Percentiles rank a stretch among this genome's conserved stretches.
phyloP scores from a whole-genome alignment of 2,329 filamentous ascomycete species.

The Pseudopyrenochaeta lycopersici region DNA sequence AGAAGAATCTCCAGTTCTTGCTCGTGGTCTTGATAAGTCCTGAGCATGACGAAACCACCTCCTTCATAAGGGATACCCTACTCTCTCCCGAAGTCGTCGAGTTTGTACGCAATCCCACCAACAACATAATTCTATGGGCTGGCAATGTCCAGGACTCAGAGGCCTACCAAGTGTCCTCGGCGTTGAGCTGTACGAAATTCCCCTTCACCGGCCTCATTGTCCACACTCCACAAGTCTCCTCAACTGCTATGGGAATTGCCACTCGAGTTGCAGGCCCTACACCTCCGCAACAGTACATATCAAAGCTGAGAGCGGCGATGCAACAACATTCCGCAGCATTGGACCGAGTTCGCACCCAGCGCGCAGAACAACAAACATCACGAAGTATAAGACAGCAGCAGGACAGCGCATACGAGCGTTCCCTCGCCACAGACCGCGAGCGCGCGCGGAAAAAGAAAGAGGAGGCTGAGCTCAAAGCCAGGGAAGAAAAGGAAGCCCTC shows the following conservation, averaged over 20 bases:
- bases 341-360: slow-evolving; percentile 75
- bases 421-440: slow-evolving; percentile 86
- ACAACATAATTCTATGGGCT: slow-evolving; percentile 89
- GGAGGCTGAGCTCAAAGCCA: slow-evolving; percentile 71
- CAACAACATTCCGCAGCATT: slow-evolving; percentile 80
- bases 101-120: slow-evolving; percentile 77
- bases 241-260: slow-evolving; percentile 89
- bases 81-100: slow-evolving; percentile 76
- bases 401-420: slow-evolving; percentile 92
- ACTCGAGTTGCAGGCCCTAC: slow-evolving; percentile 79
- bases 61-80: slow-evolving; percentile 84
- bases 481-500: slow-evolving; percentile 72
- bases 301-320: slow-evolving; percentile 77
- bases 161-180: slow-evolving; percentile 89
- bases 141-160: slow-evolving; percentile 93
- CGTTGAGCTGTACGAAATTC: slow-evolving; percentile 89
- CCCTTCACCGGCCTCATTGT: slow-evolving; percentile 88
- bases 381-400: slow-evolving; percentile 85
- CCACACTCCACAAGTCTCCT: slow-evolving; percentile 83
- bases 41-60: slow-evolving; percentile 90
- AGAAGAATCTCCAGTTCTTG: slow-evolving; percentile 89
- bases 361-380: slow-evolving; percentile 82
- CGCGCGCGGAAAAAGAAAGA: slow-evolving; percentile 79
- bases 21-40: slow-evolving; percentile 88
- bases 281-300: slow-evolving; percentile 74